phyloP scores from a whole-genome alignment of 768 basidiomycete species.

The Chalciporus pseudorubinellus region DNA sequence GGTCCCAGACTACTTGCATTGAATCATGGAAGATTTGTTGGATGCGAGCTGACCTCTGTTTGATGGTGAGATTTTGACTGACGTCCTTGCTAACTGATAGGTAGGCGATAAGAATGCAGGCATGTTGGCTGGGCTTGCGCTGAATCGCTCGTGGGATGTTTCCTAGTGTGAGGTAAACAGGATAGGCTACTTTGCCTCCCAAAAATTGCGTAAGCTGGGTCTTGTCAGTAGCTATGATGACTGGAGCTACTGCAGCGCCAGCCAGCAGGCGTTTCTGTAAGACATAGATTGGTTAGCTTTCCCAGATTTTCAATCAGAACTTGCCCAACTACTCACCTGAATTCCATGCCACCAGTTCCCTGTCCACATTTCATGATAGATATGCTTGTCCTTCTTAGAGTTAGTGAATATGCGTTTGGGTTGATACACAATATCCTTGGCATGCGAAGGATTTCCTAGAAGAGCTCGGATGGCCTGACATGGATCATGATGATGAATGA shows the following conservation, averaged over 20 bases:
- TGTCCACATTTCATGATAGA: too few species aligned
- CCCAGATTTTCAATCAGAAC: too few species aligned
- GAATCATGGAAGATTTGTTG: slow-evolving; percentile 38
- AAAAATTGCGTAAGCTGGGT: too few species aligned
- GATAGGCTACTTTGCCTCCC: slow-evolving; percentile 12
- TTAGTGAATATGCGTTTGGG: too few species aligned
- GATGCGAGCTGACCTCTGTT: too few species aligned
- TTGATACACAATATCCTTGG: too few species aligned
- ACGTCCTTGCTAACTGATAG: slow-evolving; percentile 20
- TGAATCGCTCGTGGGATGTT: slow-evolving; percentile 41
- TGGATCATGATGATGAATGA: too few species aligned
- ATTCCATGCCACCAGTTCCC: too few species aligned
- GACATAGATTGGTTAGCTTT: not conserved
- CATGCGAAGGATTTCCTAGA: too few species aligned
- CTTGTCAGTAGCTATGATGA: slow-evolving; percentile 24
- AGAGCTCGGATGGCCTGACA: too few species aligned
- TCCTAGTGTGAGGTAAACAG: slow-evolving; percentile 33
- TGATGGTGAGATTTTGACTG: not conserved
- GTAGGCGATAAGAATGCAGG: slow-evolving; percentile 38
- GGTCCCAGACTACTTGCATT: slow-evolving; percentile 32
- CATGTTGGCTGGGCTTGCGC: slow-evolving; percentile 33
- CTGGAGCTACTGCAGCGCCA: slow-evolving; percentile 1
- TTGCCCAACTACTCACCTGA: too few species aligned
- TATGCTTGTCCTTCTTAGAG: too few species aligned
- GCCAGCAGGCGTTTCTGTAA: not conserved